Conservation (phyloP, 2,329 filamentous ascomycete species). For the Colletotrichum sp. region DNA sequence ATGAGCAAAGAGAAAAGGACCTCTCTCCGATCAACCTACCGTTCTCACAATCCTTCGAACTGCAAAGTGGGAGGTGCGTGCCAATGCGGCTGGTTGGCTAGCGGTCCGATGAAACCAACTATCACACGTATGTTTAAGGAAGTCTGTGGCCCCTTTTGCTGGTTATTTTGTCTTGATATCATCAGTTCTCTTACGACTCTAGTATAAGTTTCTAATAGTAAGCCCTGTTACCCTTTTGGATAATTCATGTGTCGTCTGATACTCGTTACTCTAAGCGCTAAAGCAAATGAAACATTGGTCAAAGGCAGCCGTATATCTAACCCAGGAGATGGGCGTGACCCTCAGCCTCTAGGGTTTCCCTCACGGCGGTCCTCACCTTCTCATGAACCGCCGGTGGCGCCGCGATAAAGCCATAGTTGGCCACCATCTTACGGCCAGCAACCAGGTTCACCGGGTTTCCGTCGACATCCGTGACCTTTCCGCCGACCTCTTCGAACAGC, state of each 20-base stretch:
- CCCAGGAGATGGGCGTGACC: constrained; percentile 34
- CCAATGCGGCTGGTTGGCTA: neutral
- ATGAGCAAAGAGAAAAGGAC: neutral
- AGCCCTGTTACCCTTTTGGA: neutral
- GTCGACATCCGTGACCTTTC: constrained; percentile 58
- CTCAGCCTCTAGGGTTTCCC: constrained; percentile 35
- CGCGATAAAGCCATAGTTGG: constrained; percentile 62
- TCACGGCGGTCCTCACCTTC: constrained; percentile 43
- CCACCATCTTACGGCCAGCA: constrained; percentile 51
- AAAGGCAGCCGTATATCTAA: neutral
- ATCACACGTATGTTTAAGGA: neutral
- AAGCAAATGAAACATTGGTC: neutral
- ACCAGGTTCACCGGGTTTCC: constrained; percentile 55
- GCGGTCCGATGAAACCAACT: too few relatives aligned
- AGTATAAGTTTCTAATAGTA: fast-evolving
- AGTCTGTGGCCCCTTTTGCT: neutral
- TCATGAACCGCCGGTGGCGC: constrained; percentile 50
- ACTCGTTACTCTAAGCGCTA: neutral
- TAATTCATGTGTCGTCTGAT: neutral
- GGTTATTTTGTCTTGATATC: neutral
- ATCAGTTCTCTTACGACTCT: neutral
- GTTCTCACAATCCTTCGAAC: neutral
- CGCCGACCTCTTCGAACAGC: constrained; percentile 61
- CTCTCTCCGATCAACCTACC: neutral
- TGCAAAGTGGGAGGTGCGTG: neutral